A percentile compares a stretch with the other conserved stretches of the same genome.
Evolutionary conservation across 1,139 yeast genomes (phyloP).

Genomic region (Meyerozyma carpophila): DNA sequence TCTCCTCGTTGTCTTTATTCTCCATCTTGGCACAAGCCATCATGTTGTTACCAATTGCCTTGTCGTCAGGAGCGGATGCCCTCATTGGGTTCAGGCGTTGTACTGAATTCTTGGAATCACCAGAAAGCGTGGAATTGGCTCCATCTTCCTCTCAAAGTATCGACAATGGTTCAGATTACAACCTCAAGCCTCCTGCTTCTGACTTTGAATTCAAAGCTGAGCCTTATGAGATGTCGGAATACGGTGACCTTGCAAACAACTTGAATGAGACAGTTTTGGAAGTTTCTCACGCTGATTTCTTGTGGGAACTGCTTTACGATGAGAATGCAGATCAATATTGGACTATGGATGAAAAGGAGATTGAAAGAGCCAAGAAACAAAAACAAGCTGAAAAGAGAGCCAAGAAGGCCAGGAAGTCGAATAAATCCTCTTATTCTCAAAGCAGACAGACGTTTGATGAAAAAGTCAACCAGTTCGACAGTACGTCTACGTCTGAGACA

Average conservation of each 20-base stretch:
- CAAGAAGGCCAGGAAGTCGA: not conserved
- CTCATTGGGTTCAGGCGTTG: constrained; percentile 46
- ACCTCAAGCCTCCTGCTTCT: constrained; percentile 4
- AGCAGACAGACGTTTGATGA: not conserved
- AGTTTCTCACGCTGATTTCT: constrained; percentile 26
- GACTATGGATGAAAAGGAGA: constrained; percentile 6
- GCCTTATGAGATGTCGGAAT: constrained; percentile 5
- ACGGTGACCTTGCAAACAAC: constrained; percentile 3
- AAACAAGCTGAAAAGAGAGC: constrained; percentile 1
- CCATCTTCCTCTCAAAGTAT: not conserved
- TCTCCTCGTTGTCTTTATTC: constrained; percentile 48
- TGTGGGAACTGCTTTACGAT: constrained; percentile 32
- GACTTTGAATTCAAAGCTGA: constrained; percentile 12
- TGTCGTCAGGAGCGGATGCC: constrained; percentile 52
- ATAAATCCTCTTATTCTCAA: not conserved
- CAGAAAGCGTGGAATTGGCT: constrained; percentile 19
- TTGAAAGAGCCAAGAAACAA: not conserved
- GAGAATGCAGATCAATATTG: constrained; percentile 23
- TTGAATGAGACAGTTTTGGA: constrained; percentile 15
- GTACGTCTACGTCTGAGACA: not conserved
- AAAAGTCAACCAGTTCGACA: not conserved
- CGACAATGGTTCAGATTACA: not conserved
- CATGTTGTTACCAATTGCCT: constrained; percentile 50
- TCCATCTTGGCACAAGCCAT: constrained; percentile 48
- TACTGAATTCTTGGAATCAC: constrained; percentile 34